Base-by-base conservation (phyloP, 2,329 filamentous ascomycete species). In the Trematosphaeria pertusa region DNA sequence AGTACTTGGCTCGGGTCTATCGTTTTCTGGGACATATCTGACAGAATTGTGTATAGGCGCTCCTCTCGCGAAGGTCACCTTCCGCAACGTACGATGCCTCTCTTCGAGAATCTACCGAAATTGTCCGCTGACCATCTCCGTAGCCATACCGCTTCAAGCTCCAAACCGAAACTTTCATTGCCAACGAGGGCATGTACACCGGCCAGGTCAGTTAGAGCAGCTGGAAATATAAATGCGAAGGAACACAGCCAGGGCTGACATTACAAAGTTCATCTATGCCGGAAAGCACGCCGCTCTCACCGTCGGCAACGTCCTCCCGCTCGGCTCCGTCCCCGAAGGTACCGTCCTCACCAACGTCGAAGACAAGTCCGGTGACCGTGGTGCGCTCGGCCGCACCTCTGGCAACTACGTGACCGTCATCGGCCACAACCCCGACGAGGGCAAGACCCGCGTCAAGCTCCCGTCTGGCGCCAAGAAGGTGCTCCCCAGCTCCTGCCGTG, bases 121-220 rank as follows among this genome's bases (percentile, higher is more conserved):
- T 20, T 22, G 37, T 35, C 30, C 48, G 50, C 62, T 66, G 44
- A 65, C 60, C 46, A 30, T 12, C 20, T 40, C 38, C 44, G 17
- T 43, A 67, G 61, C 91, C 94, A 72, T 99, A 99, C 88, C 86
- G 87, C 80, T 97, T 90, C 89, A 96, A 96, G 87, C 87, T 92
- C 77, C 82, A 91, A 78, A 93, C 88, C 78, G 92, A 99, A 88
- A 99, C 94, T 69, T 97, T 99, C 88, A 99, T 99, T 76, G 94
- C 94, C 81, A 99, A 97, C 83, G 94, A 97, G 85, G 94, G 94
- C 83, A 97, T 97, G 92, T 99, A 97, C 90, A 97, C 94, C 66
- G 94, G 94, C 77, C 94, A 99, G 81, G 67, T 71, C 35, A 66
- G 65, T 65, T 53, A 34, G 36, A 28, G 43, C n/a, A 42, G 10